Evolutionary conservation across 345 rosid species (phyloP), one percentile per base, ranked within the genome.

Genomic region (Camelina hispida): DNA sequence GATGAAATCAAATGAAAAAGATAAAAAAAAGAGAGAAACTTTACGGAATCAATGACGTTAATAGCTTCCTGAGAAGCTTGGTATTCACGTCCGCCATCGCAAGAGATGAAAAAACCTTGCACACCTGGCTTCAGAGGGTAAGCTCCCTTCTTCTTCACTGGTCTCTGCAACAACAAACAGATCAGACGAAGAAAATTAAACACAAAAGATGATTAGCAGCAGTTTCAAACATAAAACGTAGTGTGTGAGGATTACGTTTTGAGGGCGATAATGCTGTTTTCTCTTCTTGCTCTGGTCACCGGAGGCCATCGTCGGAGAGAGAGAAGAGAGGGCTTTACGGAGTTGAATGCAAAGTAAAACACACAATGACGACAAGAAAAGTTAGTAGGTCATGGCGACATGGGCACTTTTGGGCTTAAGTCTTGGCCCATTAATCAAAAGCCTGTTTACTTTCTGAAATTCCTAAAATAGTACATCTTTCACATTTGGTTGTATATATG

Each of bases 61-160:
- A 88, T 69, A 61, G 95, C 97, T 81, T 94, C 98, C 42, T 82
- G 85, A 76, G 94, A 76, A 71, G 96, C 98, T 83, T 94, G 97
- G 59, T 79, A 85, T 65, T 93, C 97, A 61, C 96, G 83, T 37
- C 98, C 96, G 34, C 98, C 97, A 80, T 91, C 98, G 56, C 98
- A 93, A 20, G 96, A 87, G 69, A 93, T 87, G 78, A 93, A 88
- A 83, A 91, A 94, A 40, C 97, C 98, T 78, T 86, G 87, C 1
- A 94, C 87, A 7, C 98, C 98, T 2, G 97, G 92, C 68, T 78
- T 88, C 35, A 91, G 68, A 22, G 97, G 98, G 76, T 91, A 94
- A 7, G 93, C 67, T 0, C 95, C 97, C 82, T 86, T 91, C 90
- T 88, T 91, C 86, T 83, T 91, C 73, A 83, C 97, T 25, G 96